Conservation (phyloP, 2,329 filamentous ascomycete species). For the Ophiocordyceps australis region DNA sequence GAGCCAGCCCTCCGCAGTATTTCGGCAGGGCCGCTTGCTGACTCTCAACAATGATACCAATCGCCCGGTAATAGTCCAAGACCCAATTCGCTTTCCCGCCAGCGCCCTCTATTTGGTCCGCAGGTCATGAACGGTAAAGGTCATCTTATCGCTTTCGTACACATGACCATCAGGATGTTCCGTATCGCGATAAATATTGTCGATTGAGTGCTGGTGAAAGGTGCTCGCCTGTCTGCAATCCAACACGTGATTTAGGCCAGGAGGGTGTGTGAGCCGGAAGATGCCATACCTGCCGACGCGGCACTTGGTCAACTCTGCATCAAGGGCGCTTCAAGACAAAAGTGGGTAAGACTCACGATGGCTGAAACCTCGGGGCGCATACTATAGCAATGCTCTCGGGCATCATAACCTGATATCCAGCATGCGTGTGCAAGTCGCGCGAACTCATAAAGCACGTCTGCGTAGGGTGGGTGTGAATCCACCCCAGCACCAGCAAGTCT, state of each 20-base stretch:
- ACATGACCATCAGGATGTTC: constrained; percentile 49
- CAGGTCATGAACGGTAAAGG: constrained; percentile 39
- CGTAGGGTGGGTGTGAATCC: constrained; percentile 95
- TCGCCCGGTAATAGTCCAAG: too few relatives aligned
- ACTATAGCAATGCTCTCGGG: constrained; percentile 94
- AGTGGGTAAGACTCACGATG: constrained; percentile 37
- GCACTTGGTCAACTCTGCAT: neutral
- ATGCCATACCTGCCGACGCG: constrained; percentile 70
- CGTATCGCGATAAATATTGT: constrained; percentile 64
- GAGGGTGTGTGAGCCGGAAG: constrained; percentile 85
- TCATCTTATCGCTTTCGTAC: constrained; percentile 45
- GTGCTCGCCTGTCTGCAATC: constrained; percentile 60
- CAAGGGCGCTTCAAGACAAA: constrained; percentile 1
- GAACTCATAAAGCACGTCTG: constrained; percentile 98
- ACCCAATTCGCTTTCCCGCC: too few relatives aligned
- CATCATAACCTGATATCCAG: constrained; percentile 90
- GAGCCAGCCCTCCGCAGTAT: too few relatives aligned
- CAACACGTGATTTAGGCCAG: constrained; percentile 71
- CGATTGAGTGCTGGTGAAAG: constrained; percentile 58
- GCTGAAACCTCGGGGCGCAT: constrained; percentile 67
- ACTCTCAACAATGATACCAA: too few relatives aligned
- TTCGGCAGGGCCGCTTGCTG: too few relatives aligned
- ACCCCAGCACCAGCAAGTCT: constrained; percentile 73
- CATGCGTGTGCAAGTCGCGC: constrained; percentile 82
- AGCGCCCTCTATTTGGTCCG: constrained; percentile 10